Percentiles rank a stretch among this genome's conserved stretches.
These are phyloP conservation scores for Cryptococcus sp. DNA, from an alignment of 1,284 basidiomycete species.

Conservation along the genomic window DNA sequence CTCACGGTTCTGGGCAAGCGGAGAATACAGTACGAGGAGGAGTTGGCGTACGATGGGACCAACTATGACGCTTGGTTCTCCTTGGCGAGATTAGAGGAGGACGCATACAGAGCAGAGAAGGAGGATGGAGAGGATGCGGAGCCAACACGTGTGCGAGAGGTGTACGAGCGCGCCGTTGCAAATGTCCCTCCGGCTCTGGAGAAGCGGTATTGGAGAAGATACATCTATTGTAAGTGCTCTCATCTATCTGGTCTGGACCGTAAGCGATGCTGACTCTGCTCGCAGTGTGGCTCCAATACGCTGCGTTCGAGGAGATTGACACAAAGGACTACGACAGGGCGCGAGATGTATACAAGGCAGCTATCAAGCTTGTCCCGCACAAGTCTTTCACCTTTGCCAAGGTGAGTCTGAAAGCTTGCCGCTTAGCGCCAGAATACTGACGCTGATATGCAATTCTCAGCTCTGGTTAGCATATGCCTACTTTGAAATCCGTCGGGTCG, in stretches of 20 bases:
- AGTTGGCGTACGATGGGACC: conserved; percentile 78
- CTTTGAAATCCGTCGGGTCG: conserved; percentile 85
- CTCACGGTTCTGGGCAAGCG: conserved; percentile 94
- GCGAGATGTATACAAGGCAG: conserved; percentile 90
- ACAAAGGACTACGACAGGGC: conserved; percentile 83
- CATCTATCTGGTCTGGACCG: neutral
- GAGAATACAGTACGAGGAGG: conserved; percentile 96
- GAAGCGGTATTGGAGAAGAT: conserved; percentile 76
- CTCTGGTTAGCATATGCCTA: conserved; percentile 87
- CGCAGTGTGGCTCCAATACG: conserved; percentile 86
- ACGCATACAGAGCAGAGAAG: conserved; percentile 70
- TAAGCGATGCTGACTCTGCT: neutral
- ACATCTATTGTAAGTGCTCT: conserved; percentile 61
- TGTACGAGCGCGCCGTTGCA: conserved; percentile 95
- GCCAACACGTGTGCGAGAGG: conserved; percentile 73
- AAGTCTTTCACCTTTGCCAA: conserved; percentile 98
- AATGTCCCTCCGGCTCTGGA: conserved; percentile 78
- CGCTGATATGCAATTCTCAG: conserved; percentile 23
- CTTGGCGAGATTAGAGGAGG: conserved; percentile 90
- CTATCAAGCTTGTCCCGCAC: conserved; percentile 85
- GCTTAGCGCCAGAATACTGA: neutral
- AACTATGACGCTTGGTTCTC: conserved; percentile 99
- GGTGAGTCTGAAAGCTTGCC: conserved; percentile 23
- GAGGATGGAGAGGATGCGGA: conserved; percentile 69
- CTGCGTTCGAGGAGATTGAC: conserved; percentile 95